phyloP scores from a whole-genome alignment of 495 filamentous ascomycete genomes.

The Penicillium nucicola region DNA sequence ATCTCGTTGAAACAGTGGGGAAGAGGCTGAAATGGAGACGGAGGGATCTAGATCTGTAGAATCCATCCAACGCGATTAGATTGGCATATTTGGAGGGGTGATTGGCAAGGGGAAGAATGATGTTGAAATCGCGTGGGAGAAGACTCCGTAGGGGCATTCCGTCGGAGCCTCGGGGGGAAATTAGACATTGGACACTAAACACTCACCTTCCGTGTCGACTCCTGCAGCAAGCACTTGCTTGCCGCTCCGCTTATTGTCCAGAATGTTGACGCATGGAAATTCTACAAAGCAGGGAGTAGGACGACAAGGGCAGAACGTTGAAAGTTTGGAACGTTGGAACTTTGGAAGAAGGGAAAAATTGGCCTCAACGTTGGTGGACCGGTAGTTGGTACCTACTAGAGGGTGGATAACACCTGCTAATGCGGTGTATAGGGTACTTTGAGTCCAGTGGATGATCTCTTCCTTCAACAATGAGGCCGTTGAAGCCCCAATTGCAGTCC shows the following conservation, averaged over 20 bases:
- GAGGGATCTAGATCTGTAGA: constrained; percentile 39
- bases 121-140: constrained; percentile 21
- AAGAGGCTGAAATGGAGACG: constrained; percentile 39
- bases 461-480: background rate
- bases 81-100: constrained; percentile 16
- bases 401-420: constrained; percentile 5
- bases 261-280: constrained; percentile 53
- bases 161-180: background rate
- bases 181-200: constrained; percentile 10
- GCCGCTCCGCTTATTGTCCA: constrained; percentile 51
- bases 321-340: no score
- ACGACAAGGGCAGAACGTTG: no score
- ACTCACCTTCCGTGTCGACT: constrained; percentile 52
- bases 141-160: background rate
- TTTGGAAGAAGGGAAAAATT: constrained; percentile 11
- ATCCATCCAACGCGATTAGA: constrained; percentile 11
- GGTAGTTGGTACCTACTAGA: constrained; percentile 3
- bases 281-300: constrained; percentile 27
- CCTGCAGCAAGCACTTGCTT: constrained; percentile 55
- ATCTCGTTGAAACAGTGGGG: constrained; percentile 33
- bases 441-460: background rate
- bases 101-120: constrained; percentile 6
- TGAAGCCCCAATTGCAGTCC: background rate
- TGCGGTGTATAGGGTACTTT: constrained; percentile 6
- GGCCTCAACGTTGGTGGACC: constrained; percentile 11